Base-by-base conservation (phyloP, 441 rosid genomes). In the Eutrema salsugineum region DNA sequence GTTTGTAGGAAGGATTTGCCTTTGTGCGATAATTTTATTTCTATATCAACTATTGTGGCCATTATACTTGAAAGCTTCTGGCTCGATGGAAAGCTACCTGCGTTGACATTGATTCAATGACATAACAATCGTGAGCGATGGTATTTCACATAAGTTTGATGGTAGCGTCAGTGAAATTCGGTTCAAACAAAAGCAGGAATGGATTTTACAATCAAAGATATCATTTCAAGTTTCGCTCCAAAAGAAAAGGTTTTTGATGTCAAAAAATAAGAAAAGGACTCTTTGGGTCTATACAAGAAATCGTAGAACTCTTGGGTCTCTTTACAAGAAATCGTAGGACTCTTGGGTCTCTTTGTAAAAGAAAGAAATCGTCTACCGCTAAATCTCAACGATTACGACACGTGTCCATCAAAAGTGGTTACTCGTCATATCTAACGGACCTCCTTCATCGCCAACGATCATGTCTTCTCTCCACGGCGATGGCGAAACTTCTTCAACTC, bases 381-480 rank as follows among this genome's bases (percentile, higher is more conserved):
- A 28, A 15, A 62, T 0, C 14, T 15, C 16, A 8, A 30, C 44
- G 50, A 51, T 51, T 2, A 11, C 2, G 63, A 51, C 76, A 76
- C 76, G 57, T 32, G 67, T 38, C 40, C 5, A 56, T 70, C 75
- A 70, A 2, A 68, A 50, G 64, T 56, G 71, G 67, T 49, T 49
- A 64, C 24, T 76, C 61, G 24, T 33, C 43, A 8, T 2, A 64
- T 70, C 71, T 16, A 74, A 67, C 73, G 78, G 73, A 5, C 63
- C 73, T 42, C 78, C 78, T 74, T 56, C 71, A 5, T 64, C 67
- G 6, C 22, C 79, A 6, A 42, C 53, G 72, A 63, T 64, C 55
- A 56, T 39, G 15, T 50, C 76, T 63, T 76, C 76, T 54, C 43
- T 48, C 64, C 74, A 68, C 44, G 69, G 73, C 73, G 64, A 75